A percentile compares a stretch with the other conserved stretches of the same genome.
Conservation (phyloP, 2,329 filamentous ascomycete genomes). For the Fusarium sp. region DNA sequence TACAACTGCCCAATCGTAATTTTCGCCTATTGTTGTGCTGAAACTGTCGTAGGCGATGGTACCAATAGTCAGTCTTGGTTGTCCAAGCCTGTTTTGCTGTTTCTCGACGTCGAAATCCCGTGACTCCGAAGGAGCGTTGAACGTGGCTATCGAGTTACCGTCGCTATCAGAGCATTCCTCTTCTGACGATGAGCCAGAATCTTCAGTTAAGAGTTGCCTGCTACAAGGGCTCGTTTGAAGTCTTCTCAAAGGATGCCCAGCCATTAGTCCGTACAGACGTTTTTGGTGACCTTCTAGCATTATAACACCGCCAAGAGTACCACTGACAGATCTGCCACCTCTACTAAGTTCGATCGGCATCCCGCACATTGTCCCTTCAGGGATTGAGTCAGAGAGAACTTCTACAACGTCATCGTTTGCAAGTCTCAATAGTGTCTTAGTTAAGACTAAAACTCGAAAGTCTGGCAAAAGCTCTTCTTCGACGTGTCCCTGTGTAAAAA, state of each 20-base stretch:
- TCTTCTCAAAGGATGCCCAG: neutral
- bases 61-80: neutral
- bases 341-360: neutral
- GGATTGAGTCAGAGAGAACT: accelerated
- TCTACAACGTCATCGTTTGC: accelerated
- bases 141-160: neutral
- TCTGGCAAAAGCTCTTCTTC: neutral
- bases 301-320: neutral
- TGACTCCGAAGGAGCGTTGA: too few species aligned
- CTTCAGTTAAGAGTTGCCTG: accelerated
- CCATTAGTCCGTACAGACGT: neutral
- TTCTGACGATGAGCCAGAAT: neutral
- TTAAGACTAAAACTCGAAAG: neutral
- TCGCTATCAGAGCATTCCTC: neutral
- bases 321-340: neutral
- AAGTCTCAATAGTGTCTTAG: neutral
- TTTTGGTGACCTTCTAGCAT: neutral
- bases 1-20: slow-evolving; percentile 1
- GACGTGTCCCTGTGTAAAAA: neutral
- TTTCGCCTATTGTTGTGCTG: accelerated
- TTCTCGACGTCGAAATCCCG: neutral
- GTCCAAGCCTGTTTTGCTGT: too few species aligned
- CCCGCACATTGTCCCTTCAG: neutral
- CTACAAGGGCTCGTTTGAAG: accelerated
- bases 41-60: neutral